A percentile compares a stretch with the other conserved stretches of the same genome.
These are phyloP conservation scores for Rhododendron kiyosumense DNA, from an alignment of 148 eudicot species.

Conservation along the genomic window DNA sequence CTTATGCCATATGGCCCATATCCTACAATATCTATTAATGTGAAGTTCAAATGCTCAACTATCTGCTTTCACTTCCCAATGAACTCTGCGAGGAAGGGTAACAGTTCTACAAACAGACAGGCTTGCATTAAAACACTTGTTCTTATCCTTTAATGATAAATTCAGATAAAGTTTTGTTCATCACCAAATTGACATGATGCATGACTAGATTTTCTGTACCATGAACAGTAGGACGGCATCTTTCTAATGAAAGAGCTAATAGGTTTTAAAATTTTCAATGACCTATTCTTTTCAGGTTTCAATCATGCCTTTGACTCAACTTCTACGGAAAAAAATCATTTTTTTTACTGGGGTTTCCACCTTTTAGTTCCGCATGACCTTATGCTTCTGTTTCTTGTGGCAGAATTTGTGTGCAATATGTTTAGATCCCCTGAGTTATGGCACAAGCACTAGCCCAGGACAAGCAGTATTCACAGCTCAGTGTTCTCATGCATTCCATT, in stretches of 20 bases:
- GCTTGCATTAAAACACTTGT: background rate
- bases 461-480: constrained; percentile 83
- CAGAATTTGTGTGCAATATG: constrained; percentile 79
- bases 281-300: background rate
- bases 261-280: background rate
- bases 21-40: background rate
- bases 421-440: constrained; percentile 59
- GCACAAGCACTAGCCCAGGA: constrained; percentile 51
- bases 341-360: too few species aligned
- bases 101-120: background rate
- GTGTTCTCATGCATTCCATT: constrained; percentile 80
- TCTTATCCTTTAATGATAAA: background rate
- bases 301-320: background rate
- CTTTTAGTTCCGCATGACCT: constrained; percentile 8
- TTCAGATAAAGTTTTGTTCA: background rate
- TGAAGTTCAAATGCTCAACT: background rate
- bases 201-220: background rate
- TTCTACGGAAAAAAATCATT: too few species aligned
- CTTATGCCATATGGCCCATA: background rate
- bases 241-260: background rate
- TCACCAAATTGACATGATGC: background rate
- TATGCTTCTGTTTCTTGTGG: constrained; percentile 11
- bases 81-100: background rate
- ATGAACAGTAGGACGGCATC: background rate
- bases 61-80: background rate